Evolutionary conservation across 768 basidiomycete genomes (phyloP).

Genomic region (Lyophyllum shimeji): DNA sequence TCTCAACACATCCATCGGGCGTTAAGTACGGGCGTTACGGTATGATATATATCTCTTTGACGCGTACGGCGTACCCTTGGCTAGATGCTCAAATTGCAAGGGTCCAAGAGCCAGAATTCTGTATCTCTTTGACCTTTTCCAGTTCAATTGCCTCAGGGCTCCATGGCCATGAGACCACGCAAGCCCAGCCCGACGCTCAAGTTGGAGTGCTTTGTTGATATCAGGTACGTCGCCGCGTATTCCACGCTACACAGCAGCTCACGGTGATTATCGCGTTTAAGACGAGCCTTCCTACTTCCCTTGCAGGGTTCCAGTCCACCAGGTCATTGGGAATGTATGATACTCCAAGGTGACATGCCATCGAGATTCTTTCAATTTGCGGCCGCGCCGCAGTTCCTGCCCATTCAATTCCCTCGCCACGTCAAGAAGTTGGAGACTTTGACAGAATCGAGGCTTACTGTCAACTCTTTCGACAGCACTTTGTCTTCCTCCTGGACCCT

Average conservation of each 20-base stretch:
- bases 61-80: background rate
- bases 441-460: background rate
- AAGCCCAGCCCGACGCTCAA: background rate
- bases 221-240: background rate
- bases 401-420: background rate
- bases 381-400: background rate
- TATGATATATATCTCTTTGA: background rate
- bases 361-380: background rate
- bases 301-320: background rate
- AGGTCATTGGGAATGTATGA: background rate
- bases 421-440: background rate
- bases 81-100: background rate
- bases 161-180: background rate
- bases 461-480: background rate
- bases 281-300: background rate
- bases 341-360: background rate
- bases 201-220: background rate
- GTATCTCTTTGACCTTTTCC: background rate
- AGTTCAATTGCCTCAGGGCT: background rate
- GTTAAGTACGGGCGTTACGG: no score
- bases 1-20: background rate
- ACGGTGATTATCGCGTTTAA: slow-evolving; percentile 4
- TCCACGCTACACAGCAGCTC: background rate
- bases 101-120: background rate
- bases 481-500: background rate